Evolutionary conservation across 73 alveolate genomes (phyloP), one percentile per base, ranked within the genome.

Genomic region (Vitrella brassicaformis): DNA sequence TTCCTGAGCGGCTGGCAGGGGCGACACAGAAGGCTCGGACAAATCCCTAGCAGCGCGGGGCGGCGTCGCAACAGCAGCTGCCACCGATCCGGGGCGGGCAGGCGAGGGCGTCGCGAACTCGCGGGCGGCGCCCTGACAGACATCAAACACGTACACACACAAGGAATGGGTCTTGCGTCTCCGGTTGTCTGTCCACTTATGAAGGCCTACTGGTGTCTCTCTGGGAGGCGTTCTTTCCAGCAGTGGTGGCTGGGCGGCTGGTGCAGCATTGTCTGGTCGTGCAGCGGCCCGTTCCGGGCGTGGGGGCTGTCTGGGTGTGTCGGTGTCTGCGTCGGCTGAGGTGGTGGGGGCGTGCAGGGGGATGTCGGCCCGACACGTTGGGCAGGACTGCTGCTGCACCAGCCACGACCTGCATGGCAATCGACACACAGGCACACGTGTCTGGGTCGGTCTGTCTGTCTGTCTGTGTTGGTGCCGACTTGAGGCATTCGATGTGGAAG

Each of bases 331-430:
- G 22, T 39, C 22, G 56, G 22, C 14, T 39, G 56, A 8, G 56
- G 56, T 4, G 29, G 72, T 10, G 27, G 28, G 30, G 22, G 31
- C 80, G 22, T 80, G 81, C 0, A 72, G 66, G 45, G 65, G 75
- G 31, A 89, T 76, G 46, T 47, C 30, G 26, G 76, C 72, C 64
- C 92, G 70, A 81, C 95, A 89, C 56, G 86, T 81, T 31, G 95
- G 95, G 85, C 95, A 89, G 72, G 86, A 47, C 64, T 74, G 75
- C 68, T 77, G 81, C 78, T 71, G 47, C 80, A 85, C 90, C 25
- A 46, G 71, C 92, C 92, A 89, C 25, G 81, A 72, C 56, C 88
- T n/a, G n/a, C n/a, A n/a, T n/a, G n/a, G n/a, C n/a, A n/a, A n/a
- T n/a, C n/a, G n/a, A n/a, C n/a, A n/a, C n/a, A n/a, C n/a, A n/a